Percentiles rank a stretch among this genome's conserved stretches.
phyloP scores from a whole-genome alignment of 495 filamentous ascomycete genomes.

The Aspergillus diversus region DNA sequence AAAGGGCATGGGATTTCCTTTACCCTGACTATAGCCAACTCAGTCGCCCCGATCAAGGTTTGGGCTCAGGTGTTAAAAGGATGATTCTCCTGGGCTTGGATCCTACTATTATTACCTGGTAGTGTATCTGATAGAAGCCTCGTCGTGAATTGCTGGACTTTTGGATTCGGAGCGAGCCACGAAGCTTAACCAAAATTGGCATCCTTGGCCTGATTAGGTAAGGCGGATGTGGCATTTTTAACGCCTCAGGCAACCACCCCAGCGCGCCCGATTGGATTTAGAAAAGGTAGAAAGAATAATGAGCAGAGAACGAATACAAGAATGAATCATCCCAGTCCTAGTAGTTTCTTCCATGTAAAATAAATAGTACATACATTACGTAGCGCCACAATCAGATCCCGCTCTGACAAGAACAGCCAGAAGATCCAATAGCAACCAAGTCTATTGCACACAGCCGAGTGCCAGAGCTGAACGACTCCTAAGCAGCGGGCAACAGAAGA shows the following conservation, averaged over 20 bases:
- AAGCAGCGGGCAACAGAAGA: constrained; percentile 1
- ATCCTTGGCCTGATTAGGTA: constrained; percentile 6
- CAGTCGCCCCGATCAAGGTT: not conserved
- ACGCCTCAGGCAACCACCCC: no score
- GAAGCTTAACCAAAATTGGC: constrained; percentile 7
- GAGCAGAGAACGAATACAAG: no score
- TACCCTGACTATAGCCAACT: not conserved
- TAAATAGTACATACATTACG: constrained; percentile 17
- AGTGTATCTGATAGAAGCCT: not conserved
- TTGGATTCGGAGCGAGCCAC: not conserved
- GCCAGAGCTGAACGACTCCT: not conserved
- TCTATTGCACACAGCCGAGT: not conserved
- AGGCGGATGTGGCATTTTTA: no score
- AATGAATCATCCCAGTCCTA: no score
- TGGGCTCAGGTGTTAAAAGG: not conserved
- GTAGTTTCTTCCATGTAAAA: not conserved
- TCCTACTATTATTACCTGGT: not conserved
- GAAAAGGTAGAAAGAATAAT: no score
- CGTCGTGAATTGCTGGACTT: not conserved
- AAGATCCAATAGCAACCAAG: constrained; percentile 22
- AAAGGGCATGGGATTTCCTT: not conserved
- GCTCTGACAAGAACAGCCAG: constrained; percentile 6
- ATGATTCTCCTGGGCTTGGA: no score
- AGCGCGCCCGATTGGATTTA: no score
- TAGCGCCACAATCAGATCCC: constrained; percentile 9